Base-by-base conservation (phyloP, 495 filamentous ascomycete species). In the Eremomyces bilateralis region DNA sequence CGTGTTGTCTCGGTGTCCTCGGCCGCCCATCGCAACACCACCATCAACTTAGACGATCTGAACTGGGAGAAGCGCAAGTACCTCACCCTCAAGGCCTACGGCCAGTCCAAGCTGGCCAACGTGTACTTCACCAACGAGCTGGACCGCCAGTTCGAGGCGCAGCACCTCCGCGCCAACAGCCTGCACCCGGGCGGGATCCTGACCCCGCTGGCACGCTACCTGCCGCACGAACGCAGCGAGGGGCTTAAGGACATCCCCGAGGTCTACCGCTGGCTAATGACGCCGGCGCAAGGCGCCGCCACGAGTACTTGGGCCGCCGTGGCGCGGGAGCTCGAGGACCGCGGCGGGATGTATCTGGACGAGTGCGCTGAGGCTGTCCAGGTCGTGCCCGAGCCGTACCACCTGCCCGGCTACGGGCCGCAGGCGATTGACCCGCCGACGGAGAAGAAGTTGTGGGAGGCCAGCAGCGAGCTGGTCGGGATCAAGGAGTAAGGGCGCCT, bases 291-390 rank as follows among this genome's bases (percentile, higher is more conserved):
- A 30, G 60, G 53, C 4, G 53, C 54, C 27, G 59, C 61, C 3
- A 63, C 61, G 3, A 54, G 40, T 1, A 46, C 62, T 1, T 57
- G 44, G 43, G 58, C 50, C 8, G 61, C 60, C 2, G 20, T 58
- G 29, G 45, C 41, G 0, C 57, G 44, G 44, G 51, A 46, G 4
- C 47, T 43, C 36, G 54, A 63, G 31, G 53, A 54, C 0, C 50
- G 40, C 21, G 58, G 58, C 0, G 54, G 57, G 3, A 21, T 37
- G 18, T 64, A 56, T 41, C 31, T 60, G 15, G 55, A 60, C 35
- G 46, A 59, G 41, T 57, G 52, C 29, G 22, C 49, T 22, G 47
- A 49, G 3, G 30, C 33, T 15, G 19, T 22, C 40, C 43, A 45
- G 22, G 42, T 48, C 28, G 32, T 32, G 36, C 32, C 36, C 11